Evolutionary conservation across 1,284 basidiomycete genomes (phyloP).

Genomic region (Ceratobasidium sp.): DNA sequence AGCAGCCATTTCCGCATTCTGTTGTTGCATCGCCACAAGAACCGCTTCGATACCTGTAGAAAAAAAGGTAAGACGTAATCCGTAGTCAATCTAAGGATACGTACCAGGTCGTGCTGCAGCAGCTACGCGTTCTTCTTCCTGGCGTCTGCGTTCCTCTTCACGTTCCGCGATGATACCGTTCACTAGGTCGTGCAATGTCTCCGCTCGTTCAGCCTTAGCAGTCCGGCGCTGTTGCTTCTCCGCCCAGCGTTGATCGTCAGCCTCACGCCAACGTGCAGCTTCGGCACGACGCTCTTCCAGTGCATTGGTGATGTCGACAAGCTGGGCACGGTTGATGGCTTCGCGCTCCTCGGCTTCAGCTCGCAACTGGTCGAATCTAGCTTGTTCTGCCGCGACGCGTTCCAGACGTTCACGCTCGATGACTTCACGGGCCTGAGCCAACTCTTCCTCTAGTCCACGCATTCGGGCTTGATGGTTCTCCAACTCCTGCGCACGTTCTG

Average conservation of each 20-base stretch:
- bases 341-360: conserved; percentile 38
- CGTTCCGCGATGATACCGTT: conserved; percentile 41
- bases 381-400: conserved; percentile 39
- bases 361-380: conserved; percentile 36
- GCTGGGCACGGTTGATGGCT: conserved; percentile 36
- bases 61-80: conserved; percentile 7
- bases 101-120: conserved; percentile 41
- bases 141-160: conserved; percentile 41
- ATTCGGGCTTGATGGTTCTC: conserved; percentile 42
- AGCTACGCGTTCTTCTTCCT: conserved; percentile 41
- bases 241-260: conserved; percentile 41
- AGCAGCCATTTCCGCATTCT: conserved; percentile 41
- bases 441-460: conserved; percentile 41
- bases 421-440: conserved; percentile 31
- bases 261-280: conserved; percentile 41
- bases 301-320: conserved; percentile 42
- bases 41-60: conserved; percentile 42
- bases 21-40: conserved; percentile 40
- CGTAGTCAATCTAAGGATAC: not conserved
- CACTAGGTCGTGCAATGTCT: conserved; percentile 41
- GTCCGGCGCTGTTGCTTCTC: conserved; percentile 40
- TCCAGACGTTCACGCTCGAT: conserved; percentile 38
- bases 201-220: conserved; percentile 42
- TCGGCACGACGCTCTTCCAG: conserved; percentile 41
- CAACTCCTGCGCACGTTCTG: conserved; percentile 37